Conservation (phyloP, 257 asterid genomes). For the Fraxinus pennsylvanica region DNA sequence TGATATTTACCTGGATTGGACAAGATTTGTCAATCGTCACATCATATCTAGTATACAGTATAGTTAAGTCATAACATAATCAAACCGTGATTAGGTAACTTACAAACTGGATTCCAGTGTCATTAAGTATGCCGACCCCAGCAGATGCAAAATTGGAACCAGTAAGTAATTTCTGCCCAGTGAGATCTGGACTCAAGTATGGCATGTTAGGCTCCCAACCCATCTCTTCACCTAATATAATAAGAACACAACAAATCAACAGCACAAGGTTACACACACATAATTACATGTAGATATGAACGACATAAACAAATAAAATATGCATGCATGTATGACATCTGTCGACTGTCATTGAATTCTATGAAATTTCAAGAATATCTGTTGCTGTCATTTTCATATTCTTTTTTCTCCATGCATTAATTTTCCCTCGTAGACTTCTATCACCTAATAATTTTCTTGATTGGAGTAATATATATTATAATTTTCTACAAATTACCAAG, state of each 20-base stretch:
- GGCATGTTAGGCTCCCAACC: constrained; percentile 66
- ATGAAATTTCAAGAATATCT: not conserved
- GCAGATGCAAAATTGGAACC: constrained; percentile 97
- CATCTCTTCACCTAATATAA: constrained; percentile 51
- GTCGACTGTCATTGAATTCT: not conserved
- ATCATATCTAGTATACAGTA: not conserved
- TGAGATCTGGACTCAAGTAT: constrained; percentile 64
- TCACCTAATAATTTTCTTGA: not conserved
- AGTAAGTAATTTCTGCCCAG: constrained; percentile 56
- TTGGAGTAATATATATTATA: too few relatives aligned
- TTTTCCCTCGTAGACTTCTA: not conserved
- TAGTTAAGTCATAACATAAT: too few relatives aligned
- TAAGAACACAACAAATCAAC: not conserved
- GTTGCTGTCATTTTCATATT: not conserved
- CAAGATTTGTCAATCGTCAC: not conserved
- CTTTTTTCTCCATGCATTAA: not conserved
- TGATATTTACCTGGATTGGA: constrained; percentile 56
- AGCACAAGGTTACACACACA: not conserved
- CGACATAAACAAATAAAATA: not conserved
- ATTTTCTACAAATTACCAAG: too few relatives aligned
- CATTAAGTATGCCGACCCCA: constrained; percentile 87
- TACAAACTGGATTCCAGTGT: constrained; percentile 91
- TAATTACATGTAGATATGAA: not conserved
- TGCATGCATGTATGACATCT: not conserved
- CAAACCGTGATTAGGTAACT: constrained; percentile 22